Conservation (phyloP, 2,329 filamentous ascomycete genomes). For the Bertia moriformis region DNA sequence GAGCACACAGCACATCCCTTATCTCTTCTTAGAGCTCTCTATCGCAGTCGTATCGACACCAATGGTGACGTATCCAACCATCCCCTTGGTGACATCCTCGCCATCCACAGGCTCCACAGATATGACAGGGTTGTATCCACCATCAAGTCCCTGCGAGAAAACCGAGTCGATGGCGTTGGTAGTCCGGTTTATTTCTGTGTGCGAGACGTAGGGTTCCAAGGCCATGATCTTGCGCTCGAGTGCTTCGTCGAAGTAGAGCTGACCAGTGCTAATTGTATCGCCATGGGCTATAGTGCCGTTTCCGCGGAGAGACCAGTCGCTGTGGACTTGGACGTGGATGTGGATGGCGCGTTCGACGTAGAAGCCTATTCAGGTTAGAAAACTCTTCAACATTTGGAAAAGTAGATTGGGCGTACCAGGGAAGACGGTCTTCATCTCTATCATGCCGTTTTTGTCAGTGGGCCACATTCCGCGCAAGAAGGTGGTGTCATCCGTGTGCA, state of each 20-base stretch:
- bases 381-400: constrained; percentile 7
- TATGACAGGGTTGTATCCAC: not conserved
- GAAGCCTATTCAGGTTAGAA: constrained; percentile 10
- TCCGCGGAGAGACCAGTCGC: constrained; percentile 6
- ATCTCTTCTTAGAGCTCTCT: no score
- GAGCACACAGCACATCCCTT: no score
- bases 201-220: constrained; percentile 15
- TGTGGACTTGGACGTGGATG: constrained; percentile 9
- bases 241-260: constrained; percentile 15
- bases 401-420: no score
- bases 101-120: not conserved
- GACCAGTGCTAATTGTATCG: constrained; percentile 14
- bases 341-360: constrained; percentile 10
- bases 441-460: constrained; percentile 10
- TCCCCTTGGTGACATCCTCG: not conserved
- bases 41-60: not conserved
- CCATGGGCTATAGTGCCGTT: constrained; percentile 7
- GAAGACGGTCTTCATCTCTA: constrained; percentile 12
- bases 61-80: not conserved
- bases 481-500: constrained; percentile 14
- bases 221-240: constrained; percentile 15
- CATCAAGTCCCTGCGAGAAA: not conserved
- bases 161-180: constrained; percentile 9
- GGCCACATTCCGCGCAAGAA: constrained; percentile 13
- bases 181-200: constrained; percentile 18